A percentile compares a stretch with the other conserved stretches of the same genome.
Evolutionary conservation across 2,329 filamentous ascomycete species (phyloP).

Genomic region (Didymella exigua): DNA sequence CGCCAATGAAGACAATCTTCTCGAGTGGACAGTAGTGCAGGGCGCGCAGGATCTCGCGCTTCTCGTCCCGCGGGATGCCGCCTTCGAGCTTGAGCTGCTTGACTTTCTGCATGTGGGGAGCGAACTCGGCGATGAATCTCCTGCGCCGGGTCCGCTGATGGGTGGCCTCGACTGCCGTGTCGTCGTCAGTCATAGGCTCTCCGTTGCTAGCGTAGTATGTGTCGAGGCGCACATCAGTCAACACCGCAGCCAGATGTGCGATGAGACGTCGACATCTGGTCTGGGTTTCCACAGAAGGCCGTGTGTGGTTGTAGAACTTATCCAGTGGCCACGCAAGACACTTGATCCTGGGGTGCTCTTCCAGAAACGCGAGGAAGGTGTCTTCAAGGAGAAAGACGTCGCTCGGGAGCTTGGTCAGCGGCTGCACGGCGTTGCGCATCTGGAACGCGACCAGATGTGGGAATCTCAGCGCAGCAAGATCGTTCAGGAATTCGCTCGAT

Average conservation of each 20-base stretch:
- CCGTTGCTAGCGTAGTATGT: constrained; percentile 38
- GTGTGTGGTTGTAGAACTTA: constrained; percentile 49
- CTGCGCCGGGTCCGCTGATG: constrained; percentile 38
- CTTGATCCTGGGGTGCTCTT: constrained; percentile 51
- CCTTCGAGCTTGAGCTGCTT: constrained; percentile 55
- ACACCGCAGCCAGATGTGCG: constrained; percentile 46
- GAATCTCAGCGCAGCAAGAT: constrained; percentile 48
- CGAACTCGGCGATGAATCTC: constrained; percentile 53
- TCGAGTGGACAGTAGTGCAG: constrained; percentile 50
- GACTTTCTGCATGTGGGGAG: constrained; percentile 49
- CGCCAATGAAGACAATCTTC: constrained; percentile 55
- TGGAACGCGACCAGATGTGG: constrained; percentile 54
- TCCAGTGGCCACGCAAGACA: constrained; percentile 56
- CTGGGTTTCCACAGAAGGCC: constrained; percentile 30
- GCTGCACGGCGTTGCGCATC: constrained; percentile 51
- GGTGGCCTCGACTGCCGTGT: constrained; percentile 17
- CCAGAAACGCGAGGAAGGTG: constrained; percentile 51
- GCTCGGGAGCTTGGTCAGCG: constrained; percentile 43
- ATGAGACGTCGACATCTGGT: constrained; percentile 41
- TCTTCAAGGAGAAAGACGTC: constrained; percentile 48
- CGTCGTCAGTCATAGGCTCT: constrained; percentile 41
- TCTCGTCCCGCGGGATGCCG: constrained; percentile 54
- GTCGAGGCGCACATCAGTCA: constrained; percentile 53
- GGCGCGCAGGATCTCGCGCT: constrained; percentile 53
- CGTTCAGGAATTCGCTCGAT: constrained; percentile 25